Evolutionary conservation across 169 alveolate species (phyloP).

Genomic region (Plasmodium adleri): DNA sequence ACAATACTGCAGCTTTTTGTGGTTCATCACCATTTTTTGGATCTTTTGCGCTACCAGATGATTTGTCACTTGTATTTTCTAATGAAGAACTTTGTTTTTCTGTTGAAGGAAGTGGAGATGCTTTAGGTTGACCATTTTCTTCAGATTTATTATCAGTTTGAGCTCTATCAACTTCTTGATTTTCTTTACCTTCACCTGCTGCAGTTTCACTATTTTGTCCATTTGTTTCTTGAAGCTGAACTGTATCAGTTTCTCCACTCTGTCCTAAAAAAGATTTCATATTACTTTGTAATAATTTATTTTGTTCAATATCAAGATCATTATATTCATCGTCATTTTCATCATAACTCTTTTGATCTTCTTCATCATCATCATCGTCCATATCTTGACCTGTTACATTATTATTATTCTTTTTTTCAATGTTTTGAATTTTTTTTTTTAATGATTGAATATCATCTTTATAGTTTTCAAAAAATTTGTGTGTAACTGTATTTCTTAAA

Average conservation of each 20-base stretch:
- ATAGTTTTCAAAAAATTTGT: background rate
- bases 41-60: no score
- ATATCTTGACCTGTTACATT: background rate
- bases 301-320: no score
- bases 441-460: constrained; percentile 1
- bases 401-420: background rate
- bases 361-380: background rate
- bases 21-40: background rate
- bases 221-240: no score
- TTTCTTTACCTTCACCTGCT: no score
- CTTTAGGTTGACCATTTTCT: no score
- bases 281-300: no score
- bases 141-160: no score
- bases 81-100: background rate
- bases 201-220: no score
- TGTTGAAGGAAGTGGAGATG: background rate
- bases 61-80: no score
- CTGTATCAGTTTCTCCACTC: no score
- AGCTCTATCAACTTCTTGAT: no score
- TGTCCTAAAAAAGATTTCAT: no score
- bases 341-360: background rate
- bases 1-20: background rate
- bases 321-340: background rate
- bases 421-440: constrained; percentile 19
- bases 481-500: background rate